A percentile compares a stretch with the other conserved stretches of the same genome.
Evolutionary conservation across 2,329 filamentous ascomycete genomes (phyloP).

Genomic region (Diplodia corticola): DNA sequence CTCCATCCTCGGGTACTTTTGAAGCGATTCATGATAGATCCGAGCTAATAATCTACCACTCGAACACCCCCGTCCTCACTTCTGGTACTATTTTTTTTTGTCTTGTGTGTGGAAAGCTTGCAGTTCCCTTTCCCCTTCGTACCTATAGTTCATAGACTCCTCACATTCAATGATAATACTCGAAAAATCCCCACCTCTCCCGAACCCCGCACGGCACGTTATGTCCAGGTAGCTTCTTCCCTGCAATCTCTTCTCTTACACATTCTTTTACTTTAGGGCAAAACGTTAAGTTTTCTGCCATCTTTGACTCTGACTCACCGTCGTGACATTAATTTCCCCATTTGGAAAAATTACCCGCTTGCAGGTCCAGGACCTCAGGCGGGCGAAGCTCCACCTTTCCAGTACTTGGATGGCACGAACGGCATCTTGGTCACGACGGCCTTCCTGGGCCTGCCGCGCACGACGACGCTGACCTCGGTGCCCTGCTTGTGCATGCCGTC

Average conservation of each 20-base stretch:
- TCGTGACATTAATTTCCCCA: neutral
- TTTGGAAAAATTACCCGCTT: neutral
- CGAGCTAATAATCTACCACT: neutral
- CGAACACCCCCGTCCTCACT: neutral
- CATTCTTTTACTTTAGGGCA: neutral
- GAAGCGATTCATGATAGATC: constrained; percentile 14
- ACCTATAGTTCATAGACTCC: constrained; percentile 6
- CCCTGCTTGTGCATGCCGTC: constrained; percentile 80
- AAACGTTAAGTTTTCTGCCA: neutral
- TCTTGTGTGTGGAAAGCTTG: neutral
- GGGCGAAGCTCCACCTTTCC: constrained; percentile 41
- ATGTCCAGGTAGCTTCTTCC: neutral
- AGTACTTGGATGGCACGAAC: constrained; percentile 79
- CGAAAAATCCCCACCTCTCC: neutral
- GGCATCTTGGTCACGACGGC: constrained; percentile 85
- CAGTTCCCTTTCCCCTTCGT: neutral
- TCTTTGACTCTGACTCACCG: neutral
- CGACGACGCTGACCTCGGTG: constrained; percentile 75
- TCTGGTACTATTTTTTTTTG: neutral
- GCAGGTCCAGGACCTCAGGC: neutral
- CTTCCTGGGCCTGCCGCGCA: constrained; percentile 73
- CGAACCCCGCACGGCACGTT: neutral
- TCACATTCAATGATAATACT: neutral
- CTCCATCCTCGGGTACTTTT: neutral
- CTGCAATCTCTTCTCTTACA: neutral